Percentiles rank a stretch among this genome's conserved stretches.
phyloP scores from a whole-genome alignment of 371 early-diverging fungal species.

The Synchytrium microbalum region DNA sequence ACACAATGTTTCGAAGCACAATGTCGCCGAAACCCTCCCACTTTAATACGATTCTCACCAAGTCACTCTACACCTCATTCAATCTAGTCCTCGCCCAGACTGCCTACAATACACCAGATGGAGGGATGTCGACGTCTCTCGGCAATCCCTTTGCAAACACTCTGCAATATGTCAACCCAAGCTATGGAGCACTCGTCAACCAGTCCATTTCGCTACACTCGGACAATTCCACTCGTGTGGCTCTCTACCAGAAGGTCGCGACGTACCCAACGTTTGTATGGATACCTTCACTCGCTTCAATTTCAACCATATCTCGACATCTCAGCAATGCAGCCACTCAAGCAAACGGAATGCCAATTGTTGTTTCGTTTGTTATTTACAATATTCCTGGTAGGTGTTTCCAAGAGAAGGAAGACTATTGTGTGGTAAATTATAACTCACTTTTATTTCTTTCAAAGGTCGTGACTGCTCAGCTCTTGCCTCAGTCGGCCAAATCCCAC shows the following conservation, averaged over 20 bases:
- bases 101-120: too few species aligned
- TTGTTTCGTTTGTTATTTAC: conserved; percentile 27
- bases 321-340: conserved; percentile 10
- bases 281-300: conserved; percentile 18
- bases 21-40: too few species aligned
- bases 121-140: background rate
- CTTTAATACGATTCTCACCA: too few species aligned
- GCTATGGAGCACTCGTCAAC: conserved; percentile 12
- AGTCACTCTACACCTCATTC: too few species aligned
- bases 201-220: conserved; percentile 14
- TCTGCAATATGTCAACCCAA: conserved; percentile 14
- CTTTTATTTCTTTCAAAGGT: too few species aligned
- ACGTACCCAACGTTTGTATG: conserved; percentile 17
- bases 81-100: too few species aligned
- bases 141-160: conserved; percentile 10
- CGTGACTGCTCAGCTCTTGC: conserved; percentile 33
- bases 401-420: too few species aligned
- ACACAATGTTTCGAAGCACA: too few species aligned
- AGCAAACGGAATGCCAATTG: conserved; percentile 10
- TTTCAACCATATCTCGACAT: background rate
- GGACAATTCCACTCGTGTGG: background rate
- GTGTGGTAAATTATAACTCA: too few species aligned
- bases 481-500: conserved; percentile 30
- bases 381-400: conserved; percentile 35
- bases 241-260: conserved; percentile 7